phyloP scores from a whole-genome alignment of 306 rosid species.

The Quercus mongolica region DNA sequence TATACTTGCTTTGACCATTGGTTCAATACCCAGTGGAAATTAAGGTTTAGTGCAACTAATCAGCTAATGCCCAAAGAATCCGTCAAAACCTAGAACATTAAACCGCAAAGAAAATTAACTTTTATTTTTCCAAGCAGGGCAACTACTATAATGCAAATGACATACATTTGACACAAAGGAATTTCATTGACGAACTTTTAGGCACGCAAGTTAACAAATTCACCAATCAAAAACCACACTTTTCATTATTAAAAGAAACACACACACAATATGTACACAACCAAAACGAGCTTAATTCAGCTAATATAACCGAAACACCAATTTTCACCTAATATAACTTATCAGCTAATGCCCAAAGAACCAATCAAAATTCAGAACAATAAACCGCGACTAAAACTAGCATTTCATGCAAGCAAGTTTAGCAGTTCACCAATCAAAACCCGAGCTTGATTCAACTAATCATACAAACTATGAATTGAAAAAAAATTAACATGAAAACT shows the following conservation, averaged over 20 bases:
- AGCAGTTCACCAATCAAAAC: too few relatives aligned
- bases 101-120: not conserved
- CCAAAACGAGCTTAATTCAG: not conserved
- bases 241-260: not conserved
- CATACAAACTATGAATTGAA: too few relatives aligned
- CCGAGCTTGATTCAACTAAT: too few relatives aligned
- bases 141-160: not conserved
- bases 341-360: too few relatives aligned
- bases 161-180: not conserved
- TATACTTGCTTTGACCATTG: too few relatives aligned
- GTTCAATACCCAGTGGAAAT: too few relatives aligned
- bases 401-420: too few relatives aligned
- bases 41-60: too few relatives aligned
- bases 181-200: not conserved
- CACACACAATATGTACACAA: not conserved
- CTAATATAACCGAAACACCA: not conserved
- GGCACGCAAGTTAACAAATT: not conserved
- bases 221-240: not conserved
- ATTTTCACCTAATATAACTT: not conserved
- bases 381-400: too few relatives aligned
- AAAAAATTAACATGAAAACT: too few relatives aligned
- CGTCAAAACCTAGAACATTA: not conserved
- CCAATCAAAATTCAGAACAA: too few relatives aligned
- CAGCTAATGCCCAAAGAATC: not conserved
- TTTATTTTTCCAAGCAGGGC: not conserved